Evolutionary conservation across 2,329 filamentous ascomycete genomes (phyloP).

Genomic region (Thielaviopsis punctulata): DNA sequence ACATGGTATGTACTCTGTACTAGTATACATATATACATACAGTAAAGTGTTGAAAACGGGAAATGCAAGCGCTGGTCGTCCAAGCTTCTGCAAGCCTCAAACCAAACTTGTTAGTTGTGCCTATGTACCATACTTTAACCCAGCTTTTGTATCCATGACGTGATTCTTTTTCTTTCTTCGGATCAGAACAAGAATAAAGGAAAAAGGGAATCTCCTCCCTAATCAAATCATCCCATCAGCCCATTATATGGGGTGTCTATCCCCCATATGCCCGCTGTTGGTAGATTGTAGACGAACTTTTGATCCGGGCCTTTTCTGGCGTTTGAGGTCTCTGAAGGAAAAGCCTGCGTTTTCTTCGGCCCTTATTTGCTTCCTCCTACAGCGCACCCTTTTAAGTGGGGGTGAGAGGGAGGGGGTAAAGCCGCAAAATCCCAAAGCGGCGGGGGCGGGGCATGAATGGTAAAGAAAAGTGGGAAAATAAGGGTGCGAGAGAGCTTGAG

Average conservation of each 20-base stretch:
- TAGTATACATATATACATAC: not conserved
- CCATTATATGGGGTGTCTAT: not conserved
- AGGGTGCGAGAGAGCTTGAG: not conserved
- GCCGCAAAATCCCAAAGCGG: not conserved
- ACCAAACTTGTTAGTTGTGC: too few species aligned
- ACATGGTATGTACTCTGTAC: not conserved
- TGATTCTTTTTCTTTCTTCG: not conserved
- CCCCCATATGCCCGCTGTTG: too few species aligned
- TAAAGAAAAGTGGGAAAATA: not conserved
- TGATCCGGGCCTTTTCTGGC: not conserved
- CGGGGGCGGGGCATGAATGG: not conserved
- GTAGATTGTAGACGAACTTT: not conserved
- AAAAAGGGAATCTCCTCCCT: too few species aligned
- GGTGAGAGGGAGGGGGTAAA: too few species aligned
- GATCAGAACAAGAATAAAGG: too few species aligned
- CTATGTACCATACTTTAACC: too few species aligned
- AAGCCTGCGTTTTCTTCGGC: not conserved
- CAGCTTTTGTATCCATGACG: not conserved
- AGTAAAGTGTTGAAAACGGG: not conserved
- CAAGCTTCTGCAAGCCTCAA: not conserved
- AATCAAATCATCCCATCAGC: not conserved
- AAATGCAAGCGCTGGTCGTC: not conserved
- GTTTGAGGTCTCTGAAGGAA: not conserved
- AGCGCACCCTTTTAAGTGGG: not conserved
- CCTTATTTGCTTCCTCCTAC: not conserved